Base-by-base conservation (phyloP, 495 filamentous ascomycete genomes). In the Hyaloscypha finlandica region DNA sequence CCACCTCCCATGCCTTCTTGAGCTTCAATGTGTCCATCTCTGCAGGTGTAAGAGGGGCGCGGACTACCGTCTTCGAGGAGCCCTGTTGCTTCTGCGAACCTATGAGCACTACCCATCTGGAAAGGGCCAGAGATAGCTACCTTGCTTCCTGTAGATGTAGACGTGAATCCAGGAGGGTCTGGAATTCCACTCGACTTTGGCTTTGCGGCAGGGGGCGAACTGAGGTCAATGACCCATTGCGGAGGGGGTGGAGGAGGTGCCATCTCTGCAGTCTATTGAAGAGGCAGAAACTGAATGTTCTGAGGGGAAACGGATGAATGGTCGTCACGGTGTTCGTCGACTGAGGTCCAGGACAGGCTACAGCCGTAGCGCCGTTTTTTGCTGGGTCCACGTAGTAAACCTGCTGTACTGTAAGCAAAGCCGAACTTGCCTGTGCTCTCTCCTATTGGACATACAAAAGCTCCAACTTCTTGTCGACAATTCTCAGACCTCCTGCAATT, bases 1-100 rank as follows among this genome's bases (percentile, higher is more conserved):
- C 96, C 25, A 99, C 85, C 79, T 99, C 95, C 96, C 96, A 99
- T 1, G 95, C 94, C 75, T 99, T 99, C 80, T 99, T 99, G 69
- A 98, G 78, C 81, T 98, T 97, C 61, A 99, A 82, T 51, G 88
- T 90, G 77, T 98, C 95, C 81, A 92, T 97, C 78, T 97, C 93
- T 68, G 89, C 89, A 67, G 84, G 75, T 5, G 88, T 88, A 35
- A 89, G 89, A 39, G 85, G 77, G 63, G 85, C 84, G 69, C 79
- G 81, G 64, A 74, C 76, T 69, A 68, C 37, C 11, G 62, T 57
- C 35, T 70, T 74, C 12, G 68, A 66, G 59, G 69, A 29, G 12
- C 59, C 37, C 68, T 73, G 53, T 32, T 73, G 70, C 71, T 81
- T 77, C 72, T 83, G 79, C 14, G 77, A 45, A 32, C 54, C 5